Evolutionary conservation across 192 early-diverging fungal species (phyloP).

Genomic region (Fimicolochytrium jonesii): DNA sequence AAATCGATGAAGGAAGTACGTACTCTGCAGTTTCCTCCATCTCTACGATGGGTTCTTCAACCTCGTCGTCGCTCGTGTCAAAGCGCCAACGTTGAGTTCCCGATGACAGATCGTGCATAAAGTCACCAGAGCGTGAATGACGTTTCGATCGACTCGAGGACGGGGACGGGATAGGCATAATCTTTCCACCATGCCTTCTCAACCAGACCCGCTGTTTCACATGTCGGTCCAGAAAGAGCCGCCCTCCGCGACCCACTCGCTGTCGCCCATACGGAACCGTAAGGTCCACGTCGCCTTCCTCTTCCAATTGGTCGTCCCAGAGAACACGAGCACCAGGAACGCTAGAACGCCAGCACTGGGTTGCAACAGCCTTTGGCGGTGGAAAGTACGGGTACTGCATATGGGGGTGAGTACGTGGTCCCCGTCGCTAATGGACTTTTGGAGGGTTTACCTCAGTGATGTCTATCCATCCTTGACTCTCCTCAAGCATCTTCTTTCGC

Average conservation of each 20-base stretch:
- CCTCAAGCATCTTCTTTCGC: conserved; percentile 52
- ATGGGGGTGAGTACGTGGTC: no score
- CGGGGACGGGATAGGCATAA: no score
- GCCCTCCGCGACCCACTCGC: conserved; percentile 74
- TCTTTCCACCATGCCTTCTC: not conserved
- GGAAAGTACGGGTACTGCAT: conserved; percentile 50
- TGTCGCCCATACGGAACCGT: conserved; percentile 43
- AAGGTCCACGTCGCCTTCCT: conserved; percentile 15
- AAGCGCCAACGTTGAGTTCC: conserved; percentile 1
- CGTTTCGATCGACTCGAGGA: no score
- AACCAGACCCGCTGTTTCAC: conserved; percentile 16
- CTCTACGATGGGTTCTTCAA: conserved; percentile 12
- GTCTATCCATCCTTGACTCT: conserved; percentile 58
- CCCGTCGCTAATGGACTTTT: no score
- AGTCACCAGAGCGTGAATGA: no score
- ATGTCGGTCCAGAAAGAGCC: conserved; percentile 69
- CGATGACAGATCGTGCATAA: conserved; percentile 12
- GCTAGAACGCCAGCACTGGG: conserved; percentile 23
- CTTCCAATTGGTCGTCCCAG: not conserved
- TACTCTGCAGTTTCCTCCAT: conserved; percentile 6
- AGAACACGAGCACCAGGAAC: conserved; percentile 1
- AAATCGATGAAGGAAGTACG: no score
- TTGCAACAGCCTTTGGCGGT: conserved; percentile 21
- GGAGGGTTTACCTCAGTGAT: conserved; percentile 61
- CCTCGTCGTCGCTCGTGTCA: conserved; percentile 26